Base-by-base conservation (phyloP, 805 yeast genomes). In the Starmerella apicola region DNA sequence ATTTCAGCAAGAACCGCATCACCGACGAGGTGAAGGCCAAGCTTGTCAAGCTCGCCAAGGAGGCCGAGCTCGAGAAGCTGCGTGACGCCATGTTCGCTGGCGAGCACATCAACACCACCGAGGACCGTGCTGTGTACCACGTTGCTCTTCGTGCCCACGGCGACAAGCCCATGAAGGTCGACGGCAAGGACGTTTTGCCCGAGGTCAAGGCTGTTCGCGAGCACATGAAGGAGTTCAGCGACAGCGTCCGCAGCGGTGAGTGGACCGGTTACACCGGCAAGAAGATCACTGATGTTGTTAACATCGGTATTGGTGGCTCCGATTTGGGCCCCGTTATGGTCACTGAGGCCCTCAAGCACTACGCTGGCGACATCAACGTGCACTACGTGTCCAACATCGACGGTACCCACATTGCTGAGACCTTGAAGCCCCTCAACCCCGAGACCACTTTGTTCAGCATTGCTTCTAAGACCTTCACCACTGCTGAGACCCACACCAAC, bases 271-370 rank as follows among this genome's bases (percentile, higher is more conserved):
- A 81, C 74, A 78, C 96, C 52, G 97, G 97, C 53, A 84, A 85
- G 73, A 66, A 70, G 54, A 88, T 91, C 66, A 81, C 91, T 54
- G 94, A 84, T 57, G 77, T 91, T 42, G 97, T 91, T 57, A 91
- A 91, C 73, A 83, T 91, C 56, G 98, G 98, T 65, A 91, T 91
- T 60, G 98, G 98, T 61, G 98, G 98, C 54, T 85, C 96, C 22
- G 98, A 91, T 65, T 73, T 91, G 55, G 98, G 98, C 56, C 98
- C 98, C 34, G 97, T 91, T 39, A 91, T 91, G 98, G 97, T 91
- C 55, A 84, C 96, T 47, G 97, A 91, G 69, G 96, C 98, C 31
- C 73, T 91, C 60, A 91, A 88, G 71, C 79, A 82, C 52, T 91
- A 88, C 65, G 72, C 81, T 53, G 78, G 76, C 44, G 64, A 56